Base-by-base conservation (phyloP, 179 eudicot species). In the Amaranthus tricolor region DNA sequence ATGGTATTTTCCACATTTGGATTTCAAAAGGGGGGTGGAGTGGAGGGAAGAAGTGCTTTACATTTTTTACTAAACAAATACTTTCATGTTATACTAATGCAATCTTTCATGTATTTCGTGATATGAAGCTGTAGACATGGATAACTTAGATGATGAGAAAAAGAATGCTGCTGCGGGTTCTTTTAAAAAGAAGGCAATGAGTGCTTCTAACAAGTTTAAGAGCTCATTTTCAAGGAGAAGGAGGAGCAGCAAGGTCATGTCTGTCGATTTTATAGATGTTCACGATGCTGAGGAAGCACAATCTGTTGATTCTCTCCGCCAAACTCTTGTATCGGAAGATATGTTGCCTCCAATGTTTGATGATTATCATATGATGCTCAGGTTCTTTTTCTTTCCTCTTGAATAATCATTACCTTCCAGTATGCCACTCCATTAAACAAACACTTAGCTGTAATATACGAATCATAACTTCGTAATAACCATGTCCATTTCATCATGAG, bases 321-420 rank as follows among this genome's bases (percentile, higher is more conserved):
- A 88, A 74, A 75, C 81, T 54, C 88, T 89, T 68, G 55, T 84
- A 49, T 51, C 73, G 43, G 85, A 89, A 44, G 82, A 89, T 2
- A 50, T 88, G 75, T 85, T 89, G 75, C 91, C 93, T 48, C 48
- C 88, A 51, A 75, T 68, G 69, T 85, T 83, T 62, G 93, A 89
- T 75, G 93, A 89, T 71, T 88, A 88, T 80, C 93, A 89, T 76
- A 78, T 83, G 84, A 64, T 89, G 86, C 86, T 88, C 73, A 88
- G 91, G 91, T 88, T 63, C 5, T 4, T 65, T 12, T 5, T 57
- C 49, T 51, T 16, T 6, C 16, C 43, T 51, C 49, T 71, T 11
- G 17, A 57, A 57, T 12, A 19, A 12, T 19, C 54, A 1, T 17
- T 17, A 3, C 52, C 45, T 43, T 14, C 52, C 40, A 31, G 40